These are phyloP conservation scores for Beta vulgaris DNA, from an alignment of 148 eudicot genomes.

Conservation along the genomic window DNA sequence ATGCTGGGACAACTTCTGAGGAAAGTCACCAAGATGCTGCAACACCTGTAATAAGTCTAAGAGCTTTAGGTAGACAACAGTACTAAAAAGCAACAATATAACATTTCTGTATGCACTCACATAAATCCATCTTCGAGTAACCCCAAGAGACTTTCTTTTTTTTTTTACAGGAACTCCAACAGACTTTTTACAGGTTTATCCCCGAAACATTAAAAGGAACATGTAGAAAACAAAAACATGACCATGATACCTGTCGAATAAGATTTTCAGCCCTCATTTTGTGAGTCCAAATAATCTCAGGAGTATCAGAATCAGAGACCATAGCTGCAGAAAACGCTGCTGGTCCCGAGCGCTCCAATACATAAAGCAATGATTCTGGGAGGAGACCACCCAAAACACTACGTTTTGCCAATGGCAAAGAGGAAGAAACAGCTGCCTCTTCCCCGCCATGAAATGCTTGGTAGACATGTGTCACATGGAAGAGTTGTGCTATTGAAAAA, in stretches of 20 bases:
- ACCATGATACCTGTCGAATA: slow-evolving; percentile 73
- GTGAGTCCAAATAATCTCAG: slow-evolving; percentile 99
- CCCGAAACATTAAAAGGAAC: not conserved
- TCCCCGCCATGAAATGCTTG: slow-evolving; percentile 99
- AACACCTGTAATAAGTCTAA: slow-evolving; percentile 54
- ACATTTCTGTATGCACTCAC: too few species aligned
- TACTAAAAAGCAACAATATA: not conserved
- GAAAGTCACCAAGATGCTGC: slow-evolving; percentile 99
- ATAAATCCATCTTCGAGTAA: too few species aligned
- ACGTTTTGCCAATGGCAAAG: slow-evolving; percentile 93
- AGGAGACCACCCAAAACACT: slow-evolving; percentile 98
- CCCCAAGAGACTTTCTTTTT: too few species aligned
- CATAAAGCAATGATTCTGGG: slow-evolving; percentile 94
- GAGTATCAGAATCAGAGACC: slow-evolving; percentile 99
- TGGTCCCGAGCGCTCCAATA: slow-evolving; percentile 93
- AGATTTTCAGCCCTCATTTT: slow-evolving; percentile 99
- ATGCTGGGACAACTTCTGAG: slow-evolving; percentile 94
- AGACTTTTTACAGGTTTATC: slow-evolving; percentile 3
- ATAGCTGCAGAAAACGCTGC: slow-evolving; percentile 96
- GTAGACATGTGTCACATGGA: slow-evolving; percentile 82
- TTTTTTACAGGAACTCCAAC: too few species aligned
- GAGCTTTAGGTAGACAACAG: slow-evolving; percentile 7
- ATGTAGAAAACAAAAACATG: not conserved
- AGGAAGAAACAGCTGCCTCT: slow-evolving; percentile 97
- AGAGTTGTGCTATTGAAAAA: slow-evolving; percentile 81